A percentile compares a stretch with the other conserved stretches of the same genome.
Evolutionary conservation across 164 flowering plant species (phyloP).

Genomic region (Stephania yunnanensis): DNA sequence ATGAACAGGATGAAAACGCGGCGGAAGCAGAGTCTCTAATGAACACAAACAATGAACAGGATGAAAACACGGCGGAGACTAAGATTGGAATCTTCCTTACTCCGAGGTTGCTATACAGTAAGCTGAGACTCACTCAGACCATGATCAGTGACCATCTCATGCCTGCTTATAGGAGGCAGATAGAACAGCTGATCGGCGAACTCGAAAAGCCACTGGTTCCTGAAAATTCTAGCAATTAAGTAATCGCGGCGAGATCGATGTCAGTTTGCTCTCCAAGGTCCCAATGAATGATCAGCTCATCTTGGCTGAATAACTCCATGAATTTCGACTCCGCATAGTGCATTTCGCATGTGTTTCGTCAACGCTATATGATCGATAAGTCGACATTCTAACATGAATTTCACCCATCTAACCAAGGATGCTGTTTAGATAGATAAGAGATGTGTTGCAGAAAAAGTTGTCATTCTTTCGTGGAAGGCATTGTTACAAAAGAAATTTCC

Average conservation of each 20-base stretch:
- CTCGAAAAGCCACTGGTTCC: constrained; percentile 36
- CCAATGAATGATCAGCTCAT: not conserved
- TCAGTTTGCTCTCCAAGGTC: not conserved
- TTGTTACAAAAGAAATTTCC: no score
- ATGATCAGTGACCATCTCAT: constrained; percentile 94
- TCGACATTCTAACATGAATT: no score
- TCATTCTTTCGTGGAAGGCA: no score
- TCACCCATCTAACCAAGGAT: no score
- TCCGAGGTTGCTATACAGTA: constrained; percentile 69
- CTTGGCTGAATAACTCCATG: no score
- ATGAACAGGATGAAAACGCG: constrained; percentile 6
- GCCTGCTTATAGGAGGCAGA: constrained; percentile 85
- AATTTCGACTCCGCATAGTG: no score
- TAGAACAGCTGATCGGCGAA: constrained; percentile 63
- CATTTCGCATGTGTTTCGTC: no score
- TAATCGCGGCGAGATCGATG: not conserved
- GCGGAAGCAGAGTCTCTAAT: constrained; percentile 22
- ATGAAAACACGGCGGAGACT: constrained; percentile 19
- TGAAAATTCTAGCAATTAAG: not conserved
- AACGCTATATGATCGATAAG: no score
- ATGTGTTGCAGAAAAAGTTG: no score
- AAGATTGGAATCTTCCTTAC: constrained; percentile 73
- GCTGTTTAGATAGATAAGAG: no score
- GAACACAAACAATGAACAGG: constrained; percentile 18
- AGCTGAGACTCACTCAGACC: constrained; percentile 72